These are phyloP conservation scores for Tetrapisispora namnaoensis DNA, from an alignment of 805 yeast species.

Conservation along the genomic window DNA sequence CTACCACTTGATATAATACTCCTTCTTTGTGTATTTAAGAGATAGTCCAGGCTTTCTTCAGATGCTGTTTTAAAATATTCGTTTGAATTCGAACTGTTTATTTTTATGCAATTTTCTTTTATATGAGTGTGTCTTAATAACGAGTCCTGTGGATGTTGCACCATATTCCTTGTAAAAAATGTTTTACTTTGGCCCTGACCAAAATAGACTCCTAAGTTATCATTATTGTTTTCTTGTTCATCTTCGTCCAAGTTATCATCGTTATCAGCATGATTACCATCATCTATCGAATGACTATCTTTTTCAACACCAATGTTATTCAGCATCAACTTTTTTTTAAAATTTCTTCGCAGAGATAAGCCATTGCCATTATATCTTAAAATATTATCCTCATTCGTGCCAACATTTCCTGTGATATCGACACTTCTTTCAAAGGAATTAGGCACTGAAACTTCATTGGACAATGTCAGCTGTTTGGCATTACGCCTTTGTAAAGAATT, in stretches of 20 bases:
- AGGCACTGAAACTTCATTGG: neutral
- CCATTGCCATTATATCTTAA: neutral
- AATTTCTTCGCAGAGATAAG: neutral
- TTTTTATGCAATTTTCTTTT: neutral
- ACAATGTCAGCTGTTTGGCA: conserved; percentile 44
- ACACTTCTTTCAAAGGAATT: neutral
- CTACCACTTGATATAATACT: neutral
- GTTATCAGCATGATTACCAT: neutral
- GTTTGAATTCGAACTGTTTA: neutral
- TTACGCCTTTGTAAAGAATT: conserved; percentile 49
- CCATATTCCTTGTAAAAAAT: neutral
- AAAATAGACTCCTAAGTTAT: neutral
- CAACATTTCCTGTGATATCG: neutral
- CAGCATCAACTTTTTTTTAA: neutral
- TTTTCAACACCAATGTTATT: neutral
- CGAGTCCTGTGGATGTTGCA: neutral
- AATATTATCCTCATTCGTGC: neutral
- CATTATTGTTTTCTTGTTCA: neutral
- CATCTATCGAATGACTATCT: neutral
- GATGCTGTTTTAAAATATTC: neutral
- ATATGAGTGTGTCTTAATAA: neutral
- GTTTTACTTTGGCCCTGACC: neutral
- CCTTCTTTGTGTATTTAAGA: neutral
- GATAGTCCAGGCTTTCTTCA: neutral
- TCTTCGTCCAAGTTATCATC: neutral